phyloP scores from a whole-genome alignment of 768 basidiomycete genomes.

The Mycena amicta region DNA sequence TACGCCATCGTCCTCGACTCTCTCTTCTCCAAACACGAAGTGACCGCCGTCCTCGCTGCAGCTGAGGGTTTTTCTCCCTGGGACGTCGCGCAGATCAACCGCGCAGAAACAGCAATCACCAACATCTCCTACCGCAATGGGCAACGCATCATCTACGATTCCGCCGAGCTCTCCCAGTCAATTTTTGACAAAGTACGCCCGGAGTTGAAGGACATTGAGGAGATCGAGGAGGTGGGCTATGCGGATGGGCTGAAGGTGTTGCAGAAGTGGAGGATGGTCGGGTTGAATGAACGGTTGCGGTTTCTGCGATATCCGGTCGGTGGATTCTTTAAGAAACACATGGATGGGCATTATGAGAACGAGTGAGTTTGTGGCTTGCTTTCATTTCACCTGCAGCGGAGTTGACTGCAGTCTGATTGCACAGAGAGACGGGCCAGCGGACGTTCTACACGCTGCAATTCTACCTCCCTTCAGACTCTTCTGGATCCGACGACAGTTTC shows the following conservation, averaged over 20 bases:
- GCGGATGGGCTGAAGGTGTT: neutral
- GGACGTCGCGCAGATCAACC: slow-evolving; percentile 18
- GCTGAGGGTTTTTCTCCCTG: slow-evolving; percentile 14
- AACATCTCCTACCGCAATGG: slow-evolving; percentile 15
- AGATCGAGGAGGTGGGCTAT: slow-evolving; percentile 7
- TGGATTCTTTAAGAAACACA: slow-evolving; percentile 11
- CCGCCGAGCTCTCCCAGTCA: slow-evolving; percentile 10
- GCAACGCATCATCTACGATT: slow-evolving; percentile 21
- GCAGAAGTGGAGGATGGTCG: slow-evolving; percentile 23
- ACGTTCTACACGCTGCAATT: slow-evolving; percentile 22
- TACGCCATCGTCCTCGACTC: slow-evolving; percentile 16
- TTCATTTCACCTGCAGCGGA: too few species aligned
- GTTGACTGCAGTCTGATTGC: too few species aligned
- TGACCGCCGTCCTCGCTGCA: slow-evolving; percentile 2
- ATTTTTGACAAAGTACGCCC: slow-evolving; percentile 16
- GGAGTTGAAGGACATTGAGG: slow-evolving; percentile 15
- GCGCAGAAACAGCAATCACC: neutral
- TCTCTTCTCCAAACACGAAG: slow-evolving; percentile 10
- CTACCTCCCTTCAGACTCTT: slow-evolving; percentile 19
- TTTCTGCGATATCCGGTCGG: slow-evolving; percentile 17
- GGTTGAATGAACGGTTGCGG: slow-evolving; percentile 19
- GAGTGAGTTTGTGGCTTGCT: slow-evolving; percentile 8
- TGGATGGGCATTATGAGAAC: slow-evolving; percentile 10
- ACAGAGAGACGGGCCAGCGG: slow-evolving; percentile 10
- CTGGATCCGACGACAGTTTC: slow-evolving; percentile 17